These are phyloP conservation scores for Rosa lucieae DNA, from an alignment of 306 rosid genomes.

Conservation along the genomic window DNA sequence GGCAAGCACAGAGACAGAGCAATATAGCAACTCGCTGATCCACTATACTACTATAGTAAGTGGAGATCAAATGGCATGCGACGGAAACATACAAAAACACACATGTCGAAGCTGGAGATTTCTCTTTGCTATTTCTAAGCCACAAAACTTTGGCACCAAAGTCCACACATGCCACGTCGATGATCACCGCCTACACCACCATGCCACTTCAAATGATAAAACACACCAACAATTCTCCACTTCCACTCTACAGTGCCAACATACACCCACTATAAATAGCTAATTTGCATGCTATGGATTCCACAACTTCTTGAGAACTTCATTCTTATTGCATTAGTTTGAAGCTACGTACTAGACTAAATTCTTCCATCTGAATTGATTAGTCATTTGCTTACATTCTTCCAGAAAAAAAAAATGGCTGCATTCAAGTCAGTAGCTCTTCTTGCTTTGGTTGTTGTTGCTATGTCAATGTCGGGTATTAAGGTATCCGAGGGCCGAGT, in stretches of 20 bases:
- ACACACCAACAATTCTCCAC: not conserved
- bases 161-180: not conserved
- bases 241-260: not conserved
- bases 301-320: not conserved
- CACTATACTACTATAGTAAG: not conserved
- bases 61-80: not conserved
- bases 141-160: not conserved
- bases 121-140: not conserved
- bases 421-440: constrained; percentile 33
- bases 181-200: not conserved
- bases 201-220: not conserved
- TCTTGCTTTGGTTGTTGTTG: constrained; percentile 44
- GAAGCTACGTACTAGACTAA: not conserved
- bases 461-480: constrained; percentile 2
- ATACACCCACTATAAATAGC: constrained; percentile 1
- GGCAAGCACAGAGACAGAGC: too few species aligned
- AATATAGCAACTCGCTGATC: not conserved
- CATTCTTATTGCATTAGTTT: not conserved
- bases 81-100: not conserved
- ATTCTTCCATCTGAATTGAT: not conserved
- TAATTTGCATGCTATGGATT: not conserved
- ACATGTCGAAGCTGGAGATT: not conserved
- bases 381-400: not conserved
- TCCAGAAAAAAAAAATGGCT: constrained; percentile 29
- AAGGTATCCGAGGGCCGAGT: constrained; percentile 45